These are phyloP conservation scores for Fibroporia radiculosa DNA, from an alignment of 768 basidiomycete species.

Conservation along the genomic window DNA sequence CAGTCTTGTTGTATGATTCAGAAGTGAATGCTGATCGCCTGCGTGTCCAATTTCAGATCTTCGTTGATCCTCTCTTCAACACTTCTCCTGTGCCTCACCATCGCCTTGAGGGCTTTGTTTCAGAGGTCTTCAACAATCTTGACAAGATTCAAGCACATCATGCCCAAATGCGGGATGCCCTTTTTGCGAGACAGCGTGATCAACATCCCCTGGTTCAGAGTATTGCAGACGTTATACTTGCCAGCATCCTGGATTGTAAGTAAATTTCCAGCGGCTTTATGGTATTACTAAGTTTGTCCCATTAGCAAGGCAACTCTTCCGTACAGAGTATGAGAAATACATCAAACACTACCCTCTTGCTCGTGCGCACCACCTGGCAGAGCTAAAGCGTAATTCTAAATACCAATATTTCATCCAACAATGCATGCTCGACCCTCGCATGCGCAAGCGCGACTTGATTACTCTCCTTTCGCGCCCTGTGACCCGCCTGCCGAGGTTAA, in stretches of 20 bases:
- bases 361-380: slow-evolving; percentile 72
- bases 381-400: slow-evolving; percentile 56
- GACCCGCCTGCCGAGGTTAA: slow-evolving; percentile 78
- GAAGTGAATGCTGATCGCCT: background rate
- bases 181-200: slow-evolving; percentile 78
- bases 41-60: slow-evolving; percentile 46
- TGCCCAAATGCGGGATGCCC: slow-evolving; percentile 54
- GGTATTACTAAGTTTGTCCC: background rate
- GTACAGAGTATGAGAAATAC: slow-evolving; percentile 57
- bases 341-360: slow-evolving; percentile 87
- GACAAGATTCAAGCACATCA: slow-evolving; percentile 60
- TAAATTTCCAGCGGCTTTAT: background rate
- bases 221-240: slow-evolving; percentile 79
- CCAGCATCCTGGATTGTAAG: slow-evolving; percentile 39
- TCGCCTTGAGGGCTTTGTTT: slow-evolving; percentile 56
- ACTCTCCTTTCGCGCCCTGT: slow-evolving; percentile 83
- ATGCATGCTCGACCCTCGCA: slow-evolving; percentile 53
- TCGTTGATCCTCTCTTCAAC: slow-evolving; percentile 54
- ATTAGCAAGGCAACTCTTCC: slow-evolving; percentile 6
- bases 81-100: slow-evolving; percentile 60
- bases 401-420: slow-evolving; percentile 65
- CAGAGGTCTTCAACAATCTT: slow-evolving; percentile 82
- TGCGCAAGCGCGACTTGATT: slow-evolving; percentile 68
- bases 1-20: slow-evolving; percentile 3
- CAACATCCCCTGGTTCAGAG: slow-evolving; percentile 79